phyloP scores from a whole-genome alignment of 148 eudicot genomes.

The Cornus controversa region DNA sequence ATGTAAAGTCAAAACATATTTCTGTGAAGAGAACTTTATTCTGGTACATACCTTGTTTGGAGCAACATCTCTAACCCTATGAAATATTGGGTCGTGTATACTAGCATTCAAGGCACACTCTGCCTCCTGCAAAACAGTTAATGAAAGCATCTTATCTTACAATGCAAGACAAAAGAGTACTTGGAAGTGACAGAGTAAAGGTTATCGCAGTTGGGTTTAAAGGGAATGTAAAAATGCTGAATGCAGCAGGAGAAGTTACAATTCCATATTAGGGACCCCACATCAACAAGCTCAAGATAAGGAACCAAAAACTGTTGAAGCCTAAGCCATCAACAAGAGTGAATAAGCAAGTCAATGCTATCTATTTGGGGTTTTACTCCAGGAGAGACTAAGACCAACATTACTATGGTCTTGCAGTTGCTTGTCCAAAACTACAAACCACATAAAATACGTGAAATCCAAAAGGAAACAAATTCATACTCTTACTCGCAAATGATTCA shows the following conservation, averaged over 20 bases:
- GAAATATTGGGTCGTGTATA: slow-evolving; percentile 66
- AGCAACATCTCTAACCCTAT: slow-evolving; percentile 95
- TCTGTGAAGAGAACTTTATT: not conserved
- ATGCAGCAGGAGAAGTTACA: not conserved
- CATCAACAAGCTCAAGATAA: not conserved
- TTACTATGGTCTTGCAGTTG: too few relatives aligned
- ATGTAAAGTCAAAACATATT: not conserved
- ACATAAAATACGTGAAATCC: too few relatives aligned
- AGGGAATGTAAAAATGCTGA: not conserved
- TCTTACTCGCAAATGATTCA: too few relatives aligned
- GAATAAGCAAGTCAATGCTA: not conserved
- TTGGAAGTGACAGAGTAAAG: not conserved
- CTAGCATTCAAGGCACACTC: slow-evolving; percentile 68
- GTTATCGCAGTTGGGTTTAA: not conserved
- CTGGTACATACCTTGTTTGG: slow-evolving; percentile 76
- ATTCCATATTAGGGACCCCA: not conserved
- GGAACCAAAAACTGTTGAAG: not conserved
- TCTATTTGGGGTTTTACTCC: not conserved
- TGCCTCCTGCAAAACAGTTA: slow-evolving; percentile 53
- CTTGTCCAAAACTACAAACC: too few relatives aligned
- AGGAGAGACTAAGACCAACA: too few relatives aligned
- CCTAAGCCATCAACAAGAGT: not conserved
- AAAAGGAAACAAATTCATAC: too few relatives aligned
- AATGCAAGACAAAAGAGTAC: not conserved
- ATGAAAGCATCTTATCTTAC: not conserved